These are phyloP conservation scores for Graphilbum fragrans DNA, from an alignment of 2,329 filamentous ascomycete genomes.

Conservation along the genomic window DNA sequence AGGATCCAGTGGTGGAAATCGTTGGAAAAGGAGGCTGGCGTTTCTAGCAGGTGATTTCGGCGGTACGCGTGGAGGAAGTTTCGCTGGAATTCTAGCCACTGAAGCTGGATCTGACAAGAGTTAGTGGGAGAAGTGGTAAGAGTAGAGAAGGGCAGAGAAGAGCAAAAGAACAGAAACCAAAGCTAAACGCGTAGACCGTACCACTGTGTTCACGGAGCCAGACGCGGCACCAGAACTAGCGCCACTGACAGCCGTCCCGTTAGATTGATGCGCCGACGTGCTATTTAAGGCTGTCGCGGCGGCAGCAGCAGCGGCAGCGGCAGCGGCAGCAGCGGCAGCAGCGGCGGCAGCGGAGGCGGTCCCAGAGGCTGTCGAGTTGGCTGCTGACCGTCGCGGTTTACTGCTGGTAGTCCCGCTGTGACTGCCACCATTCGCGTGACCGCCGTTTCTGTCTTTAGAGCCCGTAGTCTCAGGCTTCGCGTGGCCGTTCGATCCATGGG, in stretches of 20 bases:
- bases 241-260: not conserved
- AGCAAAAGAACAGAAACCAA: not conserved
- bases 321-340: conserved; percentile 16
- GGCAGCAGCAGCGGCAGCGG: conserved; percentile 11
- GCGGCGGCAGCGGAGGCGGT: conserved; percentile 8
- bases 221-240: not conserved
- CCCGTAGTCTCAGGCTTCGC: conserved; percentile 26
- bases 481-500: conserved; percentile 5
- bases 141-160: not conserved
- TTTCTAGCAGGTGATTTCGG: conserved; percentile 58
- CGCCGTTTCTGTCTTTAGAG: conserved; percentile 32
- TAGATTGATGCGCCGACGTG: not conserved
- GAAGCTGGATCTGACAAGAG: conserved; percentile 26
- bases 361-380: conserved; percentile 31
- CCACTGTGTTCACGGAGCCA: not conserved
- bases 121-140: not conserved
- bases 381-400: conserved; percentile 40
- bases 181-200: not conserved
- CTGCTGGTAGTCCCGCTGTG: conserved; percentile 27
- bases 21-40: conserved; percentile 56
- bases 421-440: conserved; percentile 9
- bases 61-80: conserved; percentile 63
- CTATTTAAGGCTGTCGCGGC: conserved; percentile 4
- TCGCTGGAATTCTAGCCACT: conserved; percentile 58
- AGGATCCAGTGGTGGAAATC: conserved; percentile 51